These are phyloP conservation scores for Cicer bijugum DNA, from an alignment of 306 rosid species.

Conservation along the genomic window DNA sequence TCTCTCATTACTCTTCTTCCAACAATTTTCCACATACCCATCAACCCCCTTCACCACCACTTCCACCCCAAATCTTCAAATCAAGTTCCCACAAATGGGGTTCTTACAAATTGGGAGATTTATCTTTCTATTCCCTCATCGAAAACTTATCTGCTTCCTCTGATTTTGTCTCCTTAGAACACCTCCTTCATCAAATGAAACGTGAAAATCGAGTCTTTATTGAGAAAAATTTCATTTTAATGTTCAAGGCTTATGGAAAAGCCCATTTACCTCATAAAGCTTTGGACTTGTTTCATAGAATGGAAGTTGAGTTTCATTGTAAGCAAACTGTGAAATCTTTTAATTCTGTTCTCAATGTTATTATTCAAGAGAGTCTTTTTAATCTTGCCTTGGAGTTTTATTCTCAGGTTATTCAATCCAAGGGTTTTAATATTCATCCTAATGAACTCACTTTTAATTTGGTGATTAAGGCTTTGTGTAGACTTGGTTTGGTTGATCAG, in stretches of 20 bases:
- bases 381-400: conserved; percentile 66
- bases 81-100: conserved; percentile 60
- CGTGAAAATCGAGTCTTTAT: conserved; percentile 63
- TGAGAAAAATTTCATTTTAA: conserved; percentile 64
- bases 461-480: conserved; percentile 84
- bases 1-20: conserved; percentile 37
- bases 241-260: conserved; percentile 86
- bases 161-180: conserved; percentile 66
- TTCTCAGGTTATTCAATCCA: conserved; percentile 48
- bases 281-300: conserved; percentile 71
- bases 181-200: conserved; percentile 70
- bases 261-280: conserved; percentile 80
- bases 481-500: conserved; percentile 74
- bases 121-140: conserved; percentile 74
- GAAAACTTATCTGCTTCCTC: conserved; percentile 60
- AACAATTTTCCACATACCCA: conserved; percentile 27
- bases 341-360: conserved; percentile 88
- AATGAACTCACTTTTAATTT: conserved; percentile 81
- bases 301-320: conserved; percentile 76
- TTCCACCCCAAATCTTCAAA: conserved; percentile 64
- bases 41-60: conserved; percentile 50
- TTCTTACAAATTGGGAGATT: conserved; percentile 78
- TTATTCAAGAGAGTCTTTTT: conserved; percentile 65
- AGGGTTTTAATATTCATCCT: conserved; percentile 52
- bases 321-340: conserved; percentile 77